Conservation (phyloP, 768 basidiomycete genomes). For the Podaxis mareebaensis region DNA sequence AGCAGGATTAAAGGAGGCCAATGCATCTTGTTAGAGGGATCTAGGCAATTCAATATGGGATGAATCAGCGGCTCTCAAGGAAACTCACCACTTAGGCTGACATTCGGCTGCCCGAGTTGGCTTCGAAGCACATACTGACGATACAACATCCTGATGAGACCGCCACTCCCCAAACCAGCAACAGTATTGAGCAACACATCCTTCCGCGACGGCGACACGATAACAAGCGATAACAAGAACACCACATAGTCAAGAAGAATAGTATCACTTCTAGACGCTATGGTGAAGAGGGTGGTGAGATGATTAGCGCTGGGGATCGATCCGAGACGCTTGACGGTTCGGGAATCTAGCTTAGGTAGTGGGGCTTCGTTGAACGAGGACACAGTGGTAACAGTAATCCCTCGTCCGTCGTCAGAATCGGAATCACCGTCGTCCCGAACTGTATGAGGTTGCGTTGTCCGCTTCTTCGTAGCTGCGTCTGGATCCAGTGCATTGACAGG, state of each 20-base stretch:
- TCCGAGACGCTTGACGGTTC: conserved; percentile 65
- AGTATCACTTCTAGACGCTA: conserved; percentile 38
- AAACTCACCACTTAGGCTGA: conserved; percentile 26
- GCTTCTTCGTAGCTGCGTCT: conserved; percentile 21
- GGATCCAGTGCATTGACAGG: conserved; percentile 55
- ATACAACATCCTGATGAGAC: conserved; percentile 76
- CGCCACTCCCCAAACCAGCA: conserved; percentile 48
- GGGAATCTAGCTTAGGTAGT: conserved; percentile 51
- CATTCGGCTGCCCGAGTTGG: conserved; percentile 60
- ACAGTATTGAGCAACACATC: conserved; percentile 59
- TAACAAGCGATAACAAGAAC: conserved; percentile 58
- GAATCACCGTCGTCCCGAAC: conserved; percentile 31
- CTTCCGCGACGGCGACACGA: conserved; percentile 59
- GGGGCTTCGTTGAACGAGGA: conserved; percentile 29
- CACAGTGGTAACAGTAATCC: conserved; percentile 38
- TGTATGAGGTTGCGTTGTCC: conserved; percentile 3
- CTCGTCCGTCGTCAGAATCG: conserved; percentile 38
- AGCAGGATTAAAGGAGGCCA: conserved; percentile 81
- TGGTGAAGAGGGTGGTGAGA: conserved; percentile 51
- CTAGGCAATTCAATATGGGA: conserved; percentile 27
- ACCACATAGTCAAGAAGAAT: conserved; percentile 49
- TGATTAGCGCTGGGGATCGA: conserved; percentile 55
- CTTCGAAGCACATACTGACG: conserved; percentile 62
- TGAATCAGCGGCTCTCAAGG: background rate
- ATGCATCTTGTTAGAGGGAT: conserved; percentile 40